phyloP scores from a whole-genome alignment of 2,329 filamentous ascomycete species.

The Penicillium sp. region DNA sequence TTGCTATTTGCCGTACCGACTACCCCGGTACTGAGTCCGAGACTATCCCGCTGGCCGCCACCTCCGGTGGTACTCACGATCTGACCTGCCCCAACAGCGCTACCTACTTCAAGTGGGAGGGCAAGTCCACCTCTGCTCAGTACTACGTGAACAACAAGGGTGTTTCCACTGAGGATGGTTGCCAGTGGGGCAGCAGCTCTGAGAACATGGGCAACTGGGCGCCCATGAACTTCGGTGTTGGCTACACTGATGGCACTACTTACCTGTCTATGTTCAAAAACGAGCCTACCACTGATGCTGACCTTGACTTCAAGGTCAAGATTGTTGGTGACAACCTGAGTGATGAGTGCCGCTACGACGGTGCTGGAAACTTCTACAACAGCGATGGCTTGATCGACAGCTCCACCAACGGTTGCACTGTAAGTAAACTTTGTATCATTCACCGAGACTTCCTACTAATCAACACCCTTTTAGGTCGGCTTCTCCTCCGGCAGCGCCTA shows the following conservation, averaged over 20 bases:
- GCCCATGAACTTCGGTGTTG: constrained; percentile 81
- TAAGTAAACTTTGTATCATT: constrained; percentile 52
- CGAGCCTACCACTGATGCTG: constrained; percentile 67
- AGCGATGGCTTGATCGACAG: constrained; percentile 35
- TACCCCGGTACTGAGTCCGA: constrained; percentile 92
- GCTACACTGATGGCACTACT: constrained; percentile 65
- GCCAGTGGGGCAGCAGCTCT: constrained; percentile 70
- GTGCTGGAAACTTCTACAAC: constrained; percentile 60
- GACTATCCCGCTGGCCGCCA: constrained; percentile 71
- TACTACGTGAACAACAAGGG: constrained; percentile 94
- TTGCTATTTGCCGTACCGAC: constrained; percentile 87
- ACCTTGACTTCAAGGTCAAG: constrained; percentile 76
- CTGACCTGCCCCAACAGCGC: constrained; percentile 74
- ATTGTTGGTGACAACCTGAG: constrained; percentile 66
- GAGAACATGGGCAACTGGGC: constrained; percentile 75
- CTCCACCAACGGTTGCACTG: constrained; percentile 72
- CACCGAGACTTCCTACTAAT: constrained; percentile 7
- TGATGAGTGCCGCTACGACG: constrained; percentile 64
- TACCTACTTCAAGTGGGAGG: constrained; percentile 77
- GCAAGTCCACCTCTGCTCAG: constrained; percentile 77
- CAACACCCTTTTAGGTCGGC: constrained; percentile 42
- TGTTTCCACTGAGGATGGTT: constrained; percentile 64
- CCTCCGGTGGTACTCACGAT: constrained; percentile 58
- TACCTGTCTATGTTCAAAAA: constrained; percentile 88
- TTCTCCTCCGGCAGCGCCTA: constrained; percentile 51